Conservation (phyloP, 306 rosid species). For the Corylus heterophylla region DNA sequence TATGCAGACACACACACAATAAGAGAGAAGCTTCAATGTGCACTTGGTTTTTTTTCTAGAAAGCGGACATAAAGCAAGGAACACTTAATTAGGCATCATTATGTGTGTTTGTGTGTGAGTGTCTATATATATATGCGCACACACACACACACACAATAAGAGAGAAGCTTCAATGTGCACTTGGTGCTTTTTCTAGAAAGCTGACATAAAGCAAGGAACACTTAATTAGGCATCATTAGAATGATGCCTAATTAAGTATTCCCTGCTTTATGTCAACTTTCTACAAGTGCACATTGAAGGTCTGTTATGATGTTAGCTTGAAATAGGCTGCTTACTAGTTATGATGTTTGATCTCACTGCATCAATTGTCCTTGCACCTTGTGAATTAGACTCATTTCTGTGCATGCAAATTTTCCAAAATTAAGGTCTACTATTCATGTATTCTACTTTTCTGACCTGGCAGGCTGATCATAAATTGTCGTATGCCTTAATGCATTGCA, state of each 20-base stretch:
- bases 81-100: no score
- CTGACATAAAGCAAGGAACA: no score
- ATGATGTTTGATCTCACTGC: conserved; percentile 8
- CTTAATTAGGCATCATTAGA: no score
- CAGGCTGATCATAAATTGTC: conserved; percentile 96
- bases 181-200: no score
- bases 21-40: no score
- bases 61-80: no score
- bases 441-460: conserved; percentile 33
- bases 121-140: no score
- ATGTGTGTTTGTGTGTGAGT: no score
- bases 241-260: neutral
- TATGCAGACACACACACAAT: no score
- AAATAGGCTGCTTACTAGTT: conserved; percentile 4
- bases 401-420: neutral
- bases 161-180: no score
- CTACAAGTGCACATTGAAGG: neutral
- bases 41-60: no score
- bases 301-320: conserved; percentile 7
- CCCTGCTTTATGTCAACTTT: neutral
- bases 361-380: conserved; percentile 6
- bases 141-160: no score
- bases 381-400: conserved; percentile 10
- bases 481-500: conserved; percentile 87
- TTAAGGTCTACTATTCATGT: conserved; percentile 13